Conservation (phyloP, 1,139 yeast species). For the Yamadazyma oceani region DNA sequence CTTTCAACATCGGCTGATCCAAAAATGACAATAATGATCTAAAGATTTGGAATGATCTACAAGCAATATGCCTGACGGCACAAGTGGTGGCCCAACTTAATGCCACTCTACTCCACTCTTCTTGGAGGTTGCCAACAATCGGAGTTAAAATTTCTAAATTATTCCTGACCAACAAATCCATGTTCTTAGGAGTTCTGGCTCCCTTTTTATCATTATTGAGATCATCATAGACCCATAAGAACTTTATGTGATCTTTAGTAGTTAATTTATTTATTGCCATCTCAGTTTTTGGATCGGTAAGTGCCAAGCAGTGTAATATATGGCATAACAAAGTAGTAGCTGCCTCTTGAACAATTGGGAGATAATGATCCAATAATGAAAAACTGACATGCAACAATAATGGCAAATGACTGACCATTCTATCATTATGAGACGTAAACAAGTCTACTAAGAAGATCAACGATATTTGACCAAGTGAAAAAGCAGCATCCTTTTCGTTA, state of each 20-base stretch:
- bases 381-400: slow-evolving; percentile 80
- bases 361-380: slow-evolving; percentile 83
- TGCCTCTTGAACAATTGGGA: slow-evolving; percentile 78
- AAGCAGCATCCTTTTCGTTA: slow-evolving; percentile 70
- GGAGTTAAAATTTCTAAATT: slow-evolving; percentile 59
- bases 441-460: slow-evolving; percentile 82
- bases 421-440: slow-evolving; percentile 58
- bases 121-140: slow-evolving; percentile 55
- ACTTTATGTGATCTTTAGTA: slow-evolving; percentile 35
- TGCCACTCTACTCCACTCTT: slow-evolving; percentile 83
- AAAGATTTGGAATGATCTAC: slow-evolving; percentile 91
- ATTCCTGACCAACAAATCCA: slow-evolving; percentile 76
- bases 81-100: slow-evolving; percentile 96
- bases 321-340: slow-evolving; percentile 77
- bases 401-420: slow-evolving; percentile 60
- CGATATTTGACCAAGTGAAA: slow-evolving; percentile 86
- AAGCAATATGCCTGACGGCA: slow-evolving; percentile 95
- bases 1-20: slow-evolving; percentile 87
- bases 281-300: slow-evolving; percentile 52
- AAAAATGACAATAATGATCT: slow-evolving; percentile 75
- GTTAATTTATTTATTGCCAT: slow-evolving; percentile 57
- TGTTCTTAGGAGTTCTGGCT: slow-evolving; percentile 82
- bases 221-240: slow-evolving; percentile 86
- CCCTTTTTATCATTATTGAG: slow-evolving; percentile 74
- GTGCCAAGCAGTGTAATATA: slow-evolving; percentile 63